Conservation (phyloP, 2,329 filamentous ascomycete species). For the Xylariomycetidae sp. region DNA sequence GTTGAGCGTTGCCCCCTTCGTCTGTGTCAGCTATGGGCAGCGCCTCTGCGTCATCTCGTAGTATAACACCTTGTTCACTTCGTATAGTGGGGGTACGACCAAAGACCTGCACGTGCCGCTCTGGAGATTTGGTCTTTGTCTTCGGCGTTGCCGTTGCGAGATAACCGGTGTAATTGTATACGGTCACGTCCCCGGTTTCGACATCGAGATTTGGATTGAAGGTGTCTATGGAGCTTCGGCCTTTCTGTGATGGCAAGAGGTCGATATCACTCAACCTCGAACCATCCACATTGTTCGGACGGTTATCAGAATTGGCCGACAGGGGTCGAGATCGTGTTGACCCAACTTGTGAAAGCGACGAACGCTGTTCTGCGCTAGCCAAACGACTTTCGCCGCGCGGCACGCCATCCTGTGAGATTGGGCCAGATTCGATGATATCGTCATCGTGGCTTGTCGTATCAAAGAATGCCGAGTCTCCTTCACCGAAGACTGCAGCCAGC, state of each 20-base stretch:
- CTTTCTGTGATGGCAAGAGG: slow-evolving; percentile 25
- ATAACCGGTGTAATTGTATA: slow-evolving; percentile 20
- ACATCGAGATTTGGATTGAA: slow-evolving; percentile 26
- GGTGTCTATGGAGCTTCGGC: slow-evolving; percentile 25
- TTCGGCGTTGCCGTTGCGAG: slow-evolving; percentile 17
- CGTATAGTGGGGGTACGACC: slow-evolving; percentile 22
- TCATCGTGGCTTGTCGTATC: slow-evolving; percentile 15
- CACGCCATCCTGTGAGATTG: slow-evolving; percentile 3
- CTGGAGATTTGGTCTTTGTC: slow-evolving; percentile 20
- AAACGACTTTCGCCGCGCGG: slow-evolving; percentile 5
- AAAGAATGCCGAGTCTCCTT: slow-evolving; percentile 20
- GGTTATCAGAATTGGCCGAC: slow-evolving; percentile 9
- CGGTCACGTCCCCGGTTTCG: slow-evolving; percentile 17
- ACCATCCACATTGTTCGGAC: slow-evolving; percentile 7
- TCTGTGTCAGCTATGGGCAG: too few species aligned
- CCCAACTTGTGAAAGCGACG: slow-evolving; percentile 6
- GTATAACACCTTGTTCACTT: slow-evolving; percentile 28
- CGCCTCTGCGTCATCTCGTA: slow-evolving; percentile 21
- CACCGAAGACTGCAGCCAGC: slow-evolving; percentile 16
- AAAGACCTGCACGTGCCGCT: slow-evolving; percentile 22
- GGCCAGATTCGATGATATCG: slow-evolving; percentile 7
- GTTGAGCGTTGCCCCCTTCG: too few species aligned
- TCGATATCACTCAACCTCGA: slow-evolving; percentile 25
- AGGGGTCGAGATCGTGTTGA: slow-evolving; percentile 13
- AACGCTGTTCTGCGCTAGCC: slow-evolving; percentile 4